These are phyloP conservation scores for Boletus sp. DNA, from an alignment of 1,284 basidiomycete species.

Conservation along the genomic window DNA sequence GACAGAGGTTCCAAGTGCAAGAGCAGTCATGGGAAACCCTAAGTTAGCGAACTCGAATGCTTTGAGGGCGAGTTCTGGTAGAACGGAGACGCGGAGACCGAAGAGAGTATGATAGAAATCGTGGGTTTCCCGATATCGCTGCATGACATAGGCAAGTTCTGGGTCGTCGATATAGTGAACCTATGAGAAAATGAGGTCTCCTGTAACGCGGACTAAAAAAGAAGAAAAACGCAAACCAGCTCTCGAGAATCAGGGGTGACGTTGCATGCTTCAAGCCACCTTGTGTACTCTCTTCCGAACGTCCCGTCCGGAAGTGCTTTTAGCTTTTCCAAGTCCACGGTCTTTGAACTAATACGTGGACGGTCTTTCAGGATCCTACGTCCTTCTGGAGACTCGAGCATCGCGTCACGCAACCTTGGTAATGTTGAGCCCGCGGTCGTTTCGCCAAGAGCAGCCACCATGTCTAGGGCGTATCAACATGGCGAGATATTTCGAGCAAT, in stretches of 20 bases:
- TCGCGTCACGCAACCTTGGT: conserved; percentile 72
- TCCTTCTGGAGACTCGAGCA: conserved; percentile 80
- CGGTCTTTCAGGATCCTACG: conserved; percentile 79
- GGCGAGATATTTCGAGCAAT: not conserved
- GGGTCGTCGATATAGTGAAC: conserved; percentile 93
- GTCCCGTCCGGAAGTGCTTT: conserved; percentile 72
- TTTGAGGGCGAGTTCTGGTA: conserved; percentile 94
- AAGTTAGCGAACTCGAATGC: conserved; percentile 94
- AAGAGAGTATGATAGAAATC: conserved; percentile 93
- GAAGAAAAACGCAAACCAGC: conserved; percentile 65
- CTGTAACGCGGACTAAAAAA: not conserved
- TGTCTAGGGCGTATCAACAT: conserved; percentile 51
- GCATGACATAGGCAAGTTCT: conserved; percentile 94
- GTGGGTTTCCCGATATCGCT: conserved; percentile 96
- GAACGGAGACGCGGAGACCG: conserved; percentile 84
- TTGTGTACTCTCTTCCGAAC: conserved; percentile 84
- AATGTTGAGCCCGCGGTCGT: conserved; percentile 83
- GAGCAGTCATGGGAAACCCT: conserved; percentile 81
- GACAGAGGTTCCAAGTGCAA: conserved; percentile 47
- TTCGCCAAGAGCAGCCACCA: conserved; percentile 91
- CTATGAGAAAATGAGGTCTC: conserved; percentile 39
- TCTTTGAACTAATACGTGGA: conserved; percentile 77
- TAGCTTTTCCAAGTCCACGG: conserved; percentile 71
- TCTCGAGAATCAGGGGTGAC: conserved; percentile 96
- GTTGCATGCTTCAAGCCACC: conserved; percentile 86